These are phyloP conservation scores for Vaccinium myrtillus DNA, from an alignment of 148 eudicot species.

Conservation along the genomic window DNA sequence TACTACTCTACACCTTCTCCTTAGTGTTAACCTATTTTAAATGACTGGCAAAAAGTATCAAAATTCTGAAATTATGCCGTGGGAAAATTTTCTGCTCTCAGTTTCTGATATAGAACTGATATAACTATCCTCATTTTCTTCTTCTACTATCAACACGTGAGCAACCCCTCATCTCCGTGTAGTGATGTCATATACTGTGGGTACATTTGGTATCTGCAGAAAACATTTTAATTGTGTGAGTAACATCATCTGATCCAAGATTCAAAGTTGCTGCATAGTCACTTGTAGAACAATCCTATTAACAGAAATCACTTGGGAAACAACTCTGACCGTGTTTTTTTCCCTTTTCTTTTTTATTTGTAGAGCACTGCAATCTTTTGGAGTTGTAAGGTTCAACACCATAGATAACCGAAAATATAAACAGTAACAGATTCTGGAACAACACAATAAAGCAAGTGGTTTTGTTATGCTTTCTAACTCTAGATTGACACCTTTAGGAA, in stretches of 20 bases:
- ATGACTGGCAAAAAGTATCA: neutral
- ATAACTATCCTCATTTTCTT: neutral
- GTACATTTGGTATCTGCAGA: neutral
- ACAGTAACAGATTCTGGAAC: neutral
- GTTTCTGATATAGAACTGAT: neutral
- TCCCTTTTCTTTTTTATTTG: neutral
- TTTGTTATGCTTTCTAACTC: neutral
- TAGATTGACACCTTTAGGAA: neutral
- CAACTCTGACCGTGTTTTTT: neutral
- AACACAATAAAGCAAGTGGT: neutral
- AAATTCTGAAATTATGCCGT: conserved; percentile 8
- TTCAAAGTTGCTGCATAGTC: neutral
- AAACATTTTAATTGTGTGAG: neutral
- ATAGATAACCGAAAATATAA: neutral
- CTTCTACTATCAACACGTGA: neutral
- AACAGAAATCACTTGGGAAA: neutral
- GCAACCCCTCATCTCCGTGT: conserved; percentile 3
- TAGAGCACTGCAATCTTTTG: neutral
- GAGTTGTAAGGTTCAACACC: neutral
- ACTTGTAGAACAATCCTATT: neutral
- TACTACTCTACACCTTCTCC: conserved; percentile 10
- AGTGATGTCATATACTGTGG: neutral
- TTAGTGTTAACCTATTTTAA: neutral
- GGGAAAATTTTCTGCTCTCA: conserved; percentile 8
- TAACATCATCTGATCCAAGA: conserved; percentile 18